Conservation (phyloP, 805 yeast species). For the Nakazawaea populi region DNA sequence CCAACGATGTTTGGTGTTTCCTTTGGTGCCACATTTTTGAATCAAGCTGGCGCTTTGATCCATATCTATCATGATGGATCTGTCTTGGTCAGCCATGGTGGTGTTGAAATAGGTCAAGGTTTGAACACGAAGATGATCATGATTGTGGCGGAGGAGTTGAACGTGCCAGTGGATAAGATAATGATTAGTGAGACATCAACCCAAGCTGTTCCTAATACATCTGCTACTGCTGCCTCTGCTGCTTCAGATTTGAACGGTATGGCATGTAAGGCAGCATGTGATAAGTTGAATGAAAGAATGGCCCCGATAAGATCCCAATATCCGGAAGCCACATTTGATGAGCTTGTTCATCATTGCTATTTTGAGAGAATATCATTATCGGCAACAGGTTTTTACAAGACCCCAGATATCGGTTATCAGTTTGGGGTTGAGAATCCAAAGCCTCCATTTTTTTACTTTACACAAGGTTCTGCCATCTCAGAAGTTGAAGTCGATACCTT, state of each 20-base stretch:
- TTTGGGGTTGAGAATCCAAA: conserved; percentile 35
- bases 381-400: conserved; percentile 45
- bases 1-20: conserved; percentile 44
- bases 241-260: conserved; percentile 43
- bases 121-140: conserved; percentile 41
- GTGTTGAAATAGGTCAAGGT: conserved; percentile 48
- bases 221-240: conserved; percentile 45
- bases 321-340: conserved; percentile 31
- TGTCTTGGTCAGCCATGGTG: conserved; percentile 40
- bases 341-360: conserved; percentile 35
- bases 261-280: conserved; percentile 44
- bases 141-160: conserved; percentile 38
- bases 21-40: conserved; percentile 37
- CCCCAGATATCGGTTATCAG: conserved; percentile 39
- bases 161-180: conserved; percentile 32
- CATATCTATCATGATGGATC: conserved; percentile 42
- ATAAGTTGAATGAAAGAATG: conserved; percentile 34
- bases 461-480: conserved; percentile 38
- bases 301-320: conserved; percentile 32
- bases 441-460: conserved; percentile 41
- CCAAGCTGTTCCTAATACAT: conserved; percentile 39
- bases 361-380: conserved; percentile 38
- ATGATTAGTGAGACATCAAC: conserved; percentile 42
- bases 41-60: conserved; percentile 43
- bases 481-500: conserved; percentile 40